These are phyloP conservation scores for Claviceps sp. DNA, from an alignment of 2,329 filamentous ascomycete species.

Conservation along the genomic window DNA sequence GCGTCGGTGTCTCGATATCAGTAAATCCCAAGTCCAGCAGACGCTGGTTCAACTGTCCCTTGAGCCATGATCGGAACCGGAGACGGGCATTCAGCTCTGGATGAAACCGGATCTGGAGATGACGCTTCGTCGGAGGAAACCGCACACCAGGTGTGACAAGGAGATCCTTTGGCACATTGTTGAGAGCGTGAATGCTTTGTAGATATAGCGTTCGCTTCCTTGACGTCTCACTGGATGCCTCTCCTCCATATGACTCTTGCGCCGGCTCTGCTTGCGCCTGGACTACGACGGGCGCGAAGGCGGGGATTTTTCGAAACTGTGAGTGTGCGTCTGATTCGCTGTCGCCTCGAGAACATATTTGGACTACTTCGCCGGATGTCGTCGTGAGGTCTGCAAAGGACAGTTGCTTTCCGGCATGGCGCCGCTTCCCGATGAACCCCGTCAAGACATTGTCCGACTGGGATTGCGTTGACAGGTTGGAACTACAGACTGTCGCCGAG, in stretches of 20 bases:
- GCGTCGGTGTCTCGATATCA: constrained; percentile 80
- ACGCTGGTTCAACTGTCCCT: constrained; percentile 35
- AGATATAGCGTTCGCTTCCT: constrained; percentile 47
- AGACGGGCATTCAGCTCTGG: constrained; percentile 53
- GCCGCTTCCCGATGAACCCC: constrained; percentile 59
- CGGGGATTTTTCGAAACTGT: constrained; percentile 30
- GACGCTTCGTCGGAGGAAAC: constrained; percentile 62
- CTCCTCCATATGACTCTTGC: constrained; percentile 10
- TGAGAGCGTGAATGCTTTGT: constrained; percentile 34
- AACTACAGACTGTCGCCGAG: constrained; percentile 14
- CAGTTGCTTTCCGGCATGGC: constrained; percentile 54
- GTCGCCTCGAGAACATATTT: constrained; percentile 29
- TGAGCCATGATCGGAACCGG: constrained; percentile 50
- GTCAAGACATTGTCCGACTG: constrained; percentile 11
- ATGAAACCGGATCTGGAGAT: constrained; percentile 75
- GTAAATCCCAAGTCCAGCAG: constrained; percentile 48
- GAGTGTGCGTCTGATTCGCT: constrained; percentile 23
- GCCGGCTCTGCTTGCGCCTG: constrained; percentile 22
- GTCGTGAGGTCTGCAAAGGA: constrained; percentile 50
- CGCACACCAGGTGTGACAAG: constrained; percentile 61
- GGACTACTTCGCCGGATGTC: constrained; percentile 26
- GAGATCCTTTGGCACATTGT: constrained; percentile 42
- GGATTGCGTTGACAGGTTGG: constrained; percentile 10
- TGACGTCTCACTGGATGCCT: constrained; percentile 11
- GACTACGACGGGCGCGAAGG: constrained; percentile 40